Evolutionary conservation across 139 green algal genomes (phyloP), one percentile per base, ranked within the genome.

Genomic region (Nannochloris sp.): DNA sequence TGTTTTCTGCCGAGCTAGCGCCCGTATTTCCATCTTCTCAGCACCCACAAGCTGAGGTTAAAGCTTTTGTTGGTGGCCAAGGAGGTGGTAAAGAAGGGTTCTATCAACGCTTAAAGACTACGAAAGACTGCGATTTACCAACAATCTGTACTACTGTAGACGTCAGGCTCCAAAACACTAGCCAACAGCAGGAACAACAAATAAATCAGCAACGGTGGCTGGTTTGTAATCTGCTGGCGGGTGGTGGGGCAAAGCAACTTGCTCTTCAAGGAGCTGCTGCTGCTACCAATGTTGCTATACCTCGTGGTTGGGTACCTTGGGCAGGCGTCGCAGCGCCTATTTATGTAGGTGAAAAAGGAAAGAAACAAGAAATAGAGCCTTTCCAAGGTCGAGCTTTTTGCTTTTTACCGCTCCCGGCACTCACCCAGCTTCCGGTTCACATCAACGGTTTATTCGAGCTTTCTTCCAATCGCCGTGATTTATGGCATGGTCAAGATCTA

Each of bases 361-460:
- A n/a, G n/a, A n/a, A n/a, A n/a, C n/a, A n/a, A n/a, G n/a, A n/a
- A n/a, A n/a, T 13, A 6, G 2, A 38, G 34, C 44, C 32, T 44
- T 29, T 3, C 34, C 54, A 5, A 66, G 85, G 85, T 19, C 74
- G 68, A 9, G 87, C 87, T 1, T 94, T 89, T 59, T 91, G 84
- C 70, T 94, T 94, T 71, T 74, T 94, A 56, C 87, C 85, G 6
- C 80, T 94, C 19, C 87, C 87, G 3, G 58, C 87, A 13, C 31
- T 19, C 10, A 91, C 81, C 0, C 72, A 72, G 2, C 80, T 94
- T 39, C 83, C 85, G 0, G 77, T 90, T 31, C 82, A 90, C 46
- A 65, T 92, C 51, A 94, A 94, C 67, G 85, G 65, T 30, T 90
- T 84, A 61, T 94, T 92, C 59, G 87, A 94, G 80, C 82, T 94